Conservation (phyloP, 129 eudicot species). For the Tanacetum coccineum region DNA sequence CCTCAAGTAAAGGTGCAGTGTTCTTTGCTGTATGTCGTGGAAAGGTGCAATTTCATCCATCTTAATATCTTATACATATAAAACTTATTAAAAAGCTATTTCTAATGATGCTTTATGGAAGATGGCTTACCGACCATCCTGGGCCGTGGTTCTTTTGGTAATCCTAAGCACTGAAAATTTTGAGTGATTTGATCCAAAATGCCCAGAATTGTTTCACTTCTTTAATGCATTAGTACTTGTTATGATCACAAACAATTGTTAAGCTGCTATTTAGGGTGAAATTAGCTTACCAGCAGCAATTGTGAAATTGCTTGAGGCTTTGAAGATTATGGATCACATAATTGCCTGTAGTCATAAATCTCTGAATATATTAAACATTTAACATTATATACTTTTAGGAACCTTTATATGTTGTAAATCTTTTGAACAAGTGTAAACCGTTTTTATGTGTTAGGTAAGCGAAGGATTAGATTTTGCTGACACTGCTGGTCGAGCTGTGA, state of each 20-base stretch:
- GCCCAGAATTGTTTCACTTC: too few relatives aligned
- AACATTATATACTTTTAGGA: constrained; percentile 7
- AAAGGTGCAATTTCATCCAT: constrained; percentile 47
- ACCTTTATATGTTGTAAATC: constrained; percentile 1
- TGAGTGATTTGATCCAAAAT: too few relatives aligned
- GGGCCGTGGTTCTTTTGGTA: too few relatives aligned
- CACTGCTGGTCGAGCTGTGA: constrained; percentile 94
- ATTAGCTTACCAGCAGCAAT: too few relatives aligned
- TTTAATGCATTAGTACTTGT: background rate
- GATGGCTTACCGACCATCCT: too few relatives aligned
- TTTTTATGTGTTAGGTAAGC: constrained; percentile 59
- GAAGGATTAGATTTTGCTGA: constrained; percentile 99
- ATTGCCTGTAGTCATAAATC: too few relatives aligned
- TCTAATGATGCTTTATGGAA: too few relatives aligned
- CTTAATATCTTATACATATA: too few relatives aligned
- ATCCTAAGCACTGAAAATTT: too few relatives aligned
- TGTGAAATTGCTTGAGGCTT: background rate
- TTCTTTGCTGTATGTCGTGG: constrained; percentile 99
- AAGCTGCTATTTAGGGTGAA: background rate
- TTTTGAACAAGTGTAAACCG: background rate
- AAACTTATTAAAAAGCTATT: too few relatives aligned
- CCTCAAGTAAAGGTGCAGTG: constrained; percentile 69
- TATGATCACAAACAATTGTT: background rate
- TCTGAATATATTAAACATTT: too few relatives aligned
- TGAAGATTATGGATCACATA: background rate